Evolutionary conservation across 768 basidiomycete species (phyloP).

Genomic region (Mycena amicta): DNA sequence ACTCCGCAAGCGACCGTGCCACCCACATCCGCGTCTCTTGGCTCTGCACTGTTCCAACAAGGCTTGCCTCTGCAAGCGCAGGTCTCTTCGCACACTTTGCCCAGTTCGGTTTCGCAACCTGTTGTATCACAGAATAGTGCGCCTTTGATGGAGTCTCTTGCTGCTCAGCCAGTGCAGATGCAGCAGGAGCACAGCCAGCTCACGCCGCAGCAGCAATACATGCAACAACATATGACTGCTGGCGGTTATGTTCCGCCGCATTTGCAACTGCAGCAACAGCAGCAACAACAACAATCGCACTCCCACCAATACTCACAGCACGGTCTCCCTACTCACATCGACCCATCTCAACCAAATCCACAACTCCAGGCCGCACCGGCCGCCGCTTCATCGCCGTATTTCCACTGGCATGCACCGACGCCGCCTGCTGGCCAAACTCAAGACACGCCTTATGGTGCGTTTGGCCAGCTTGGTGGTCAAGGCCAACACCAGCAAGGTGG

Average conservation of each 20-base stretch:
- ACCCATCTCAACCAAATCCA: constrained; percentile 44
- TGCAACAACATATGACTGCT: too few relatives aligned
- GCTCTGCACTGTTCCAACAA: constrained; percentile 50
- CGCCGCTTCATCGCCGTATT: constrained; percentile 55
- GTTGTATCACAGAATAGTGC: constrained; percentile 27
- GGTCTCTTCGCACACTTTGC: constrained; percentile 25
- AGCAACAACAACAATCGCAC: constrained; percentile 32
- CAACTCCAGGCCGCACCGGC: constrained; percentile 48
- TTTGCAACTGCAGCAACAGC: constrained; percentile 48
- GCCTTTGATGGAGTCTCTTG: constrained; percentile 16
- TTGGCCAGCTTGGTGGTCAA: constrained; percentile 61
- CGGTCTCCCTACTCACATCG: constrained; percentile 65
- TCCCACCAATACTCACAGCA: constrained; percentile 63
- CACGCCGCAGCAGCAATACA: constrained; percentile 32
- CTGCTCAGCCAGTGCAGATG: constrained; percentile 18
- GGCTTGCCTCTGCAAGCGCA: constrained; percentile 38
- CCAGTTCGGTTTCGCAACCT: constrained; percentile 33
- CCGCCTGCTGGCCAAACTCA: constrained; percentile 70
- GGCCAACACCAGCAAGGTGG: constrained; percentile 67
- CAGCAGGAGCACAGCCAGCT: constrained; percentile 30
- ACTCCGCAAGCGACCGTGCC: constrained; percentile 27
- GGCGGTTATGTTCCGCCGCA: too few relatives aligned
- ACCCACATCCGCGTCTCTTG: constrained; percentile 26
- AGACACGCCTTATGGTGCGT: constrained; percentile 63
- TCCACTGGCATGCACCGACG: constrained; percentile 78